Evolutionary conservation across 805 yeast genomes (phyloP).

Genomic region (Candida awuae): DNA sequence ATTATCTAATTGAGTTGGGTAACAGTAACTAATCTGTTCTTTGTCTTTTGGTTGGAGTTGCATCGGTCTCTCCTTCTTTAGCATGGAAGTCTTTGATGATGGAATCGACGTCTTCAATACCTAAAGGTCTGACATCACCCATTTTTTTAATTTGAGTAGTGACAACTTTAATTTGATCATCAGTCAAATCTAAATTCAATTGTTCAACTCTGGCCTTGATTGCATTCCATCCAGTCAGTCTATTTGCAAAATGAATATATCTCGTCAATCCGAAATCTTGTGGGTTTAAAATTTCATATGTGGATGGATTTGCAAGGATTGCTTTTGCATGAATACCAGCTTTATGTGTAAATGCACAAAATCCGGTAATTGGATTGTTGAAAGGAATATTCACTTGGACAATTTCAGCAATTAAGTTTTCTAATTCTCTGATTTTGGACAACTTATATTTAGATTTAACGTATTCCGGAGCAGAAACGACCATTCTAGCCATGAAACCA

Average conservation of each 20-base stretch:
- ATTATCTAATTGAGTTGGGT: too few species aligned
- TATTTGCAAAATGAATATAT: slow-evolving; percentile 52
- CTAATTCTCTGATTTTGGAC: slow-evolving; percentile 48
- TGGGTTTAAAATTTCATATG: slow-evolving; percentile 52
- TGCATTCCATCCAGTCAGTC: slow-evolving; percentile 59
- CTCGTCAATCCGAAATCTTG: slow-evolving; percentile 53
- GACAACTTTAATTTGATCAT: slow-evolving; percentile 50
- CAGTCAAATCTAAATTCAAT: slow-evolving; percentile 46
- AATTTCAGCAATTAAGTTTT: slow-evolving; percentile 51
- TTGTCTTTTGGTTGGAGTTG: slow-evolving; percentile 16
- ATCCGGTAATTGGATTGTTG: slow-evolving; percentile 57
- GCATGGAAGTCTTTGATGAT: slow-evolving; percentile 49
- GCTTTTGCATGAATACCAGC: slow-evolving; percentile 61
- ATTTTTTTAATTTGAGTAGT: slow-evolving; percentile 46
- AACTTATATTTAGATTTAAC: slow-evolving; percentile 51
- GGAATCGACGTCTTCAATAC: slow-evolving; percentile 54
- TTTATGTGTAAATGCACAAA: slow-evolving; percentile 58
- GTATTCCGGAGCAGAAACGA: slow-evolving; percentile 52
- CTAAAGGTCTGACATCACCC: slow-evolving; percentile 54
- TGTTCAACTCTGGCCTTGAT: slow-evolving; percentile 55
- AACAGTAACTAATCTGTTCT: slow-evolving; percentile 10
- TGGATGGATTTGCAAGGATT: slow-evolving; percentile 54
- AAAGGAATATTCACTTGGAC: slow-evolving; percentile 53
- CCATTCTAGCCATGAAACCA: slow-evolving; percentile 57
- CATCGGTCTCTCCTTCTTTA: slow-evolving; percentile 3